phyloP scores from a whole-genome alignment of 192 early-diverging fungal species.

The Podila epigama region DNA sequence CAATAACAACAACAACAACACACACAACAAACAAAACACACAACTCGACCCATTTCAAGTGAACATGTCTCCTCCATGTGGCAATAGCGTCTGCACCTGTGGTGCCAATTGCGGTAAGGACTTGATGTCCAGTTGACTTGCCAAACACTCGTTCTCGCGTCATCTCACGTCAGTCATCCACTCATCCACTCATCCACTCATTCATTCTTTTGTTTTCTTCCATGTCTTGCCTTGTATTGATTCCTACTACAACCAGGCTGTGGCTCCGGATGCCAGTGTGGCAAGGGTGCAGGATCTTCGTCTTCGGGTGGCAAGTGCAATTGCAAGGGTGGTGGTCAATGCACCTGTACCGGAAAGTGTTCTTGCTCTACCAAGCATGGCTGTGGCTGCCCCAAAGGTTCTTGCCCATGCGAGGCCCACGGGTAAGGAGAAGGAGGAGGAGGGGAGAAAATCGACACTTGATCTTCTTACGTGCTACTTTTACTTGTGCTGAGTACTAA shows the following conservation, averaged over 20 bases:
- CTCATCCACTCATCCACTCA: background rate
- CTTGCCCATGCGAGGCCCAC: background rate
- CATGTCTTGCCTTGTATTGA: no score
- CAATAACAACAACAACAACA: background rate
- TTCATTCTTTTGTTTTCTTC: background rate
- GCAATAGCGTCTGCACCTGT: slow-evolving; percentile 39
- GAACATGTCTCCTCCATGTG: slow-evolving; percentile 23
- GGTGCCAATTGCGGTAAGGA: slow-evolving; percentile 32
- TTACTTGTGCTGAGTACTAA: no score
- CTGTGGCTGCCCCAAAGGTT: slow-evolving; percentile 27
- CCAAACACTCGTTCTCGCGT: slow-evolving; percentile 24
- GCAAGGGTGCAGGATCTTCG: slow-evolving; percentile 20
- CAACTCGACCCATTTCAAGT: background rate
- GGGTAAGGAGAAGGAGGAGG: background rate
- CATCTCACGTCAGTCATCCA: slow-evolving; percentile 22
- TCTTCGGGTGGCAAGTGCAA: slow-evolving; percentile 16
- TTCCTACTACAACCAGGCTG: slow-evolving; percentile 13
- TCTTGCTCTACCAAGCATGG: slow-evolving; percentile 23
- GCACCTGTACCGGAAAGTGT: slow-evolving; percentile 33
- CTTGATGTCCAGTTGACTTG: background rate
- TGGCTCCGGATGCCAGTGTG: slow-evolving; percentile 45
- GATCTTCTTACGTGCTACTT: no score
- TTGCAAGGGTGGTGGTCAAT: slow-evolving; percentile 27
- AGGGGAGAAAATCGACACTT: no score
- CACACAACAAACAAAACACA: background rate